Base-by-base conservation (phyloP, 441 rosid species). In the Macaranga tanarius region DNA sequence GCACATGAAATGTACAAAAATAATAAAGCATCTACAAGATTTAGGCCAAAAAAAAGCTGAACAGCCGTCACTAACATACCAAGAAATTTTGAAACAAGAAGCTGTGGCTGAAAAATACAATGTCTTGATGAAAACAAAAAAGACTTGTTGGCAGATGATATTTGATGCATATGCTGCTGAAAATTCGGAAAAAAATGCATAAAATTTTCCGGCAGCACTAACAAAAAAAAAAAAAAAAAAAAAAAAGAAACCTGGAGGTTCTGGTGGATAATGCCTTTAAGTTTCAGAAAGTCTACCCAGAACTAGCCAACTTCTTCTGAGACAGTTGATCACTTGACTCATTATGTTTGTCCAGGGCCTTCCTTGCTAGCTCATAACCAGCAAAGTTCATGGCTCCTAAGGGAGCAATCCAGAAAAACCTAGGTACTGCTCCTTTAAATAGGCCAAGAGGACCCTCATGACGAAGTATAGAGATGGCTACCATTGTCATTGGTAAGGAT, bases 301-400 rank as follows among this genome's bases (percentile, higher is more conserved):
- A 70, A 77, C 68, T 79, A 26, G 80, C 71, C 76, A 62, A 50
- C 84, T 84, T 82, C 77, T 80, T 86, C 25, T 68, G 78, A 64
- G 87, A 52, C 69, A 56, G 67, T 62, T 75, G 77, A 28, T 79
- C 75, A 4, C 47, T 69, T 45, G 50, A 65, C n/a, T 86, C 97
- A 66, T 85, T 87, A 1, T 84, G 83, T 81, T 86, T 89, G 78
- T 79, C 82, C 96, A 95, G 84, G 56, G 98, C 92, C 77, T 95
- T 95, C 90, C 86, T 87, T 11, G 89, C 88, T 52, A 95, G 86
- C 82, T 95, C 99, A 19, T 95, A 95, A 6, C 99, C 99, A 4
- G 99, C 99, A 80, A 95, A 95, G 83, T 95, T 95, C 99, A 95
- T 95, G 68, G 99, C 99, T 26, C 99, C 99, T 16, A 95, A 77